phyloP scores from a whole-genome alignment of 306 rosid genomes.

The Malus asiatica region DNA sequence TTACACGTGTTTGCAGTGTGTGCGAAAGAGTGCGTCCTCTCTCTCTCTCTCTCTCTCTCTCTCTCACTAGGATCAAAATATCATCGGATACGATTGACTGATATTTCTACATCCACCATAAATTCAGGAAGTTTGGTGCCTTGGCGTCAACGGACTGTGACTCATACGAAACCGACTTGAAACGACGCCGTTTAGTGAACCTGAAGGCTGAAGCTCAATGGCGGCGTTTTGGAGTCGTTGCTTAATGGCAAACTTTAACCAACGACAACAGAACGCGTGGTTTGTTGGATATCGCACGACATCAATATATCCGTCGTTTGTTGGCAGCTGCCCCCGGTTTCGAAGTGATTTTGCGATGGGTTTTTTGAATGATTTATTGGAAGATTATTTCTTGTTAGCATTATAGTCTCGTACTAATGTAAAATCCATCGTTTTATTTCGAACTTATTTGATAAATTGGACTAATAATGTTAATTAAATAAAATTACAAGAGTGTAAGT shows the following conservation, averaged over 20 bases:
- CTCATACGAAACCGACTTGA: neutral
- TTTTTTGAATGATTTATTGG: too few species aligned
- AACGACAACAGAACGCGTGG: slow-evolving; percentile 1
- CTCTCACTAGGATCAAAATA: neutral
- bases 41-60: too few species aligned
- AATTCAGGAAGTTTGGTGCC: neutral
- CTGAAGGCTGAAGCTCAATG: too few species aligned
- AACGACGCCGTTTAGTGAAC: neutral
- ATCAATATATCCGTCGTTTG: neutral
- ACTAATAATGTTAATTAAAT: too few species aligned
- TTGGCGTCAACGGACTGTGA: neutral
- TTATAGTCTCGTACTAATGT: too few species aligned
- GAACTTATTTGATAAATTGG: too few species aligned
- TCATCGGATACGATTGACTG: neutral
- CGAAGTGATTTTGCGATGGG: too few species aligned
- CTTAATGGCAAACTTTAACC: neutral
- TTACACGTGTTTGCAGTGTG: slow-evolving; percentile 14
- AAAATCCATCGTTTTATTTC: too few species aligned
- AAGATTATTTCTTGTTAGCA: too few species aligned
- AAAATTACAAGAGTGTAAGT: too few species aligned
- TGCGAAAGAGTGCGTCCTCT: neutral
- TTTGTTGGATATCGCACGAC: neutral
- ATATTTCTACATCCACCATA: neutral
- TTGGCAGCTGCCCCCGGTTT: neutral
- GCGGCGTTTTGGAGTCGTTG: neutral